Percentiles rank a stretch among this genome's conserved stretches.
Evolutionary conservation across 1,284 basidiomycete genomes (phyloP).

Genomic region (Tranzscheliella williamsii): DNA sequence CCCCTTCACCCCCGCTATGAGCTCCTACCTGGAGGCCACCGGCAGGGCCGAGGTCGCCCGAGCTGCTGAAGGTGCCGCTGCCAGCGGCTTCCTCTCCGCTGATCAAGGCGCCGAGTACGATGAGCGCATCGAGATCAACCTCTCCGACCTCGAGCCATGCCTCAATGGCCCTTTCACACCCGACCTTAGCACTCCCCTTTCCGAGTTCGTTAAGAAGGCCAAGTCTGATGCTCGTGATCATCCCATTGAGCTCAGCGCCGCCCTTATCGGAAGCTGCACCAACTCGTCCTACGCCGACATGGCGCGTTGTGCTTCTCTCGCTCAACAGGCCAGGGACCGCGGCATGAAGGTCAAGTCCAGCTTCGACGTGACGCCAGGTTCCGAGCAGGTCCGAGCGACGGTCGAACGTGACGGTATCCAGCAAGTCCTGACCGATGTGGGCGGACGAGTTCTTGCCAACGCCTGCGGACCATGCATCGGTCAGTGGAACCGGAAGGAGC

Average conservation of each 20-base stretch:
- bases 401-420: constrained; percentile 93
- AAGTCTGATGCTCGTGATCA: constrained; percentile 82
- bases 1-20: constrained; percentile 87
- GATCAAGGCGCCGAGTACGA: constrained; percentile 95
- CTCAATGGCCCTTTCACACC: constrained; percentile 96
- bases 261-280: constrained; percentile 94
- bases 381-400: constrained; percentile 95
- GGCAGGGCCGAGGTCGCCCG: constrained; percentile 82
- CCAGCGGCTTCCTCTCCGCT: constrained; percentile 74
- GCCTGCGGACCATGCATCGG: constrained; percentile 99
- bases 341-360: constrained; percentile 84
- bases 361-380: constrained; percentile 95
- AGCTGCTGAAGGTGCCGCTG: constrained; percentile 83
- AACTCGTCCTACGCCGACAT: constrained; percentile 68
- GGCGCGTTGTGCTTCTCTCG: constrained; percentile 87
- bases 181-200: constrained; percentile 92
- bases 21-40: constrained; percentile 84
- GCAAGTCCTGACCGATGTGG: constrained; percentile 77
- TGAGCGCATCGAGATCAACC: constrained; percentile 89
- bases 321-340: constrained; percentile 81
- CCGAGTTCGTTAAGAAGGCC: constrained; percentile 80
- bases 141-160: constrained; percentile 88
- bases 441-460: constrained; percentile 90
- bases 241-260: constrained; percentile 75
- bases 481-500: constrained; percentile 94